Evolutionary conservation across 139 green algal genomes (phyloP).

Genomic region (Haematococcus lacustris): DNA sequence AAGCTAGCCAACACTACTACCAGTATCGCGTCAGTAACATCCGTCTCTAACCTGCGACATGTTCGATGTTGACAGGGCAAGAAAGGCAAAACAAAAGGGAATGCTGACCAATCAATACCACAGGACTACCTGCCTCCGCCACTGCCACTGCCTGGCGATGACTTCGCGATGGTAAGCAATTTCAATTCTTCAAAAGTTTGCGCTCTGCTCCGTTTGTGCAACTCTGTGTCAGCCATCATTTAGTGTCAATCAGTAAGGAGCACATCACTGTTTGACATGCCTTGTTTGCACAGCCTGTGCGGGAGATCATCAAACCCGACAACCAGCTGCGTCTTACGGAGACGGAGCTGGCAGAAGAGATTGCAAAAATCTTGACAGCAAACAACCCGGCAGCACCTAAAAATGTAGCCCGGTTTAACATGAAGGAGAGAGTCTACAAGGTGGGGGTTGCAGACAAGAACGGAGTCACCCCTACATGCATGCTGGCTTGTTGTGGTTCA

Average conservation of each 20-base stretch:
- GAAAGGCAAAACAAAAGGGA: constrained; percentile 37
- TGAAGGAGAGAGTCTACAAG: constrained; percentile 52
- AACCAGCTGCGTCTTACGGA: constrained; percentile 71
- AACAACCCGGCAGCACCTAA: constrained; percentile 73
- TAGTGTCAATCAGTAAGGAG: background rate
- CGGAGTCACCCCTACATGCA: no score
- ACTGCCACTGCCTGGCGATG: constrained; percentile 45
- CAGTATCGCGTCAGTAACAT: no score
- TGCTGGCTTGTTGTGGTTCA: no score
- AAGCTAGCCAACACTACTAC: no score
- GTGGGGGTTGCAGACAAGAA: no score
- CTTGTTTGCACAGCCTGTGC: constrained; percentile 43
- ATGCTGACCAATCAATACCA: constrained; percentile 8
- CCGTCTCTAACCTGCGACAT: no score
- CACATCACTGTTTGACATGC: background rate
- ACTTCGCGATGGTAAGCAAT: constrained; percentile 48
- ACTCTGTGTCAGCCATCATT: background rate
- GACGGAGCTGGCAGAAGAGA: constrained; percentile 75
- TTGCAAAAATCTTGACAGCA: constrained; percentile 77
- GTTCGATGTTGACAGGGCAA: no score
- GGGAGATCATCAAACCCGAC: constrained; percentile 64
- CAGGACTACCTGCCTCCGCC: constrained; percentile 34
- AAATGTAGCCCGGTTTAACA: constrained; percentile 77
- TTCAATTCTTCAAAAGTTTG: background rate
- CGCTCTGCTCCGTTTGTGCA: background rate